Base-by-base conservation (phyloP, 2,329 filamentous ascomycete genomes). In the Beauveria brongniartii region DNA sequence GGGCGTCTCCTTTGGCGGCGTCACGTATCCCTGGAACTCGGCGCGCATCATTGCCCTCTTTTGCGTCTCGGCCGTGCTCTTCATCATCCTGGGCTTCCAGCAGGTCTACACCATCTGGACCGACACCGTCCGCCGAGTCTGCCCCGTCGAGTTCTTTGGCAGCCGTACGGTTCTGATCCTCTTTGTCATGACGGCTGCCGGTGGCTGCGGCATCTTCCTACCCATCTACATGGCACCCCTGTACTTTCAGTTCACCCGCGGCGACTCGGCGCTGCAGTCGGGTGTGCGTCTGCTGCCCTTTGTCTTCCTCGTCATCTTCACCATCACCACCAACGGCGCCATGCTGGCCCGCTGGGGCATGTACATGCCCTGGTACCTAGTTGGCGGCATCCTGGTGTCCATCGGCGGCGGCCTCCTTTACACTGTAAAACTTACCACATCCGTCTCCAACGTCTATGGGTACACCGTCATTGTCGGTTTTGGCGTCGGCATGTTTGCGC, bases 191-290 rank as follows among this genome's bases (percentile, higher is more conserved):
- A 53, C 54, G 37, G 46, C 47, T 4, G 67, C 74, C 9, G 72
- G 72, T 61, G 66, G 70, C 44, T 62, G 52, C 14, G 60, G 56
- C 1, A 43, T 65, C 26, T 70, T 67, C 48, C 61, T 70, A 5
- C 62, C 65, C 28, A 66, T 78, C 24, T 82, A 81, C 67, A 81
- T 77, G 65, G 75, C 81, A 18, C 79, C 80, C 0, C 67, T 82
- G 6, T 80, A 74, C 68, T 82, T 82, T 68, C 74, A 79, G 62
- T 82, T 81, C 65, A 72, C 72, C 3, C 69, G 69, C 2, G 72
- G 72, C 7, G 78, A 80, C 44, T 66, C 64, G 1, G 69, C 74
- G 0, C 62, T 77, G 4, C 62, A 71, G 53, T 70, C 75, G 16
- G 75, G 68, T 3, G 69, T 77, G 6, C 67, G 71, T 9, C 67